phyloP scores from a whole-genome alignment of 306 rosid genomes.

The Glycine tomentella region DNA sequence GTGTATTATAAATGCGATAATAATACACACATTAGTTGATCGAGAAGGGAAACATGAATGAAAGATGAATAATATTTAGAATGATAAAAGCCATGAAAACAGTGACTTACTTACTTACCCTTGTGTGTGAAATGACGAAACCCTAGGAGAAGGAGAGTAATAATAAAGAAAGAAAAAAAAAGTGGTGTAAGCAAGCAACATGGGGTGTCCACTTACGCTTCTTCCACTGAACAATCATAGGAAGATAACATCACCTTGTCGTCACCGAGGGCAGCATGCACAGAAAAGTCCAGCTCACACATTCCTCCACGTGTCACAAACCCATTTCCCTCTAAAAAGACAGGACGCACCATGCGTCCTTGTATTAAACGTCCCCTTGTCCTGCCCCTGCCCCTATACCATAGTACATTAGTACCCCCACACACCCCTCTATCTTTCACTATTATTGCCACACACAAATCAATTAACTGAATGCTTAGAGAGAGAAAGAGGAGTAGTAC shows the following conservation, averaged over 20 bases:
- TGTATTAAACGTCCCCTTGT: conserved; percentile 47
- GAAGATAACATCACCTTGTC: conserved; percentile 67
- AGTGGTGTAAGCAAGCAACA: conserved; percentile 48
- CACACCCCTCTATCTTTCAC: conserved; percentile 4
- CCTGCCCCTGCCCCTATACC: conserved; percentile 38
- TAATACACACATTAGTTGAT: too few relatives aligned
- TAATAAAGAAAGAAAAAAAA: background rate
- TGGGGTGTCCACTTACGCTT: conserved; percentile 60
- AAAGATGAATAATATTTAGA: conserved; percentile 12
- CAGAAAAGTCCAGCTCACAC: conserved; percentile 69
- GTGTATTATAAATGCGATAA: background rate
- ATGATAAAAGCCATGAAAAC: background rate
- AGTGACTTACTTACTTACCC: background rate
- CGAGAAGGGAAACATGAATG: conserved; percentile 10
- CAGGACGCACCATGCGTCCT: conserved; percentile 40
- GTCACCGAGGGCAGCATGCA: conserved; percentile 68
- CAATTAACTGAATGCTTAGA: conserved; percentile 53
- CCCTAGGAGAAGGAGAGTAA: conserved; percentile 1
- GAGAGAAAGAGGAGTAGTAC: conserved; percentile 53
- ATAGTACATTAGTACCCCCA: conserved; percentile 44
- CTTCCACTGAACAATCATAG: conserved; percentile 61
- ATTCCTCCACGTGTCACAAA: conserved; percentile 60
- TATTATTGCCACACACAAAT: conserved; percentile 57
- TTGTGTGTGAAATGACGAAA: conserved; percentile 39
- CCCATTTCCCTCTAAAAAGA: conserved; percentile 41